Evolutionary conservation across 495 filamentous ascomycete genomes (phyloP).

Genomic region (Glonium stellatum): DNA sequence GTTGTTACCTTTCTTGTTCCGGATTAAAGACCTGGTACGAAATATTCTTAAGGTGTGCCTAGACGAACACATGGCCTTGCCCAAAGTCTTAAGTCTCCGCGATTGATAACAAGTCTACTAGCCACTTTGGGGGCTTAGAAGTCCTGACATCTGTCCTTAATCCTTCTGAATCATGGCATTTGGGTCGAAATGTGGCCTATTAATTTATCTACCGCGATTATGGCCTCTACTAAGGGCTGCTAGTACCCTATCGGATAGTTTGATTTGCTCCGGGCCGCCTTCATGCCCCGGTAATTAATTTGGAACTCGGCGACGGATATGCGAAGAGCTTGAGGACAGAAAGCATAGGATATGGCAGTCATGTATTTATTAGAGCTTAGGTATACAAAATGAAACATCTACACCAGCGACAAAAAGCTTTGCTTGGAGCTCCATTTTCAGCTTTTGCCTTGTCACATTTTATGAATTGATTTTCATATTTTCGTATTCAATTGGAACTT

Average conservation of each 20-base stretch:
- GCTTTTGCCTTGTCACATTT: neutral
- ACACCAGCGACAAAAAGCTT: neutral
- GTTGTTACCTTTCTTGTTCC: no score
- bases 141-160: no score
- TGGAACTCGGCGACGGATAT: neutral
- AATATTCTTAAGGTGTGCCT: no score
- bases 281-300: neutral
- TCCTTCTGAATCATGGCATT: no score
- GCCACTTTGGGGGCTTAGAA: no score
- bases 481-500: neutral
- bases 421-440: neutral
- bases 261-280: neutral
- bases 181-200: neutral
- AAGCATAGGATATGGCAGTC: neutral
- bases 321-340: neutral
- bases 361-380: neutral
- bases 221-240: neutral
- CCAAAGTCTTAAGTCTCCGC: no score
- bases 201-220: neutral
- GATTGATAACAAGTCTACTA: no score
- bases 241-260: neutral
- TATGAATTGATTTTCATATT: neutral
- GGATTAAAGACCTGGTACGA: no score
- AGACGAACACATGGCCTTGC: no score
- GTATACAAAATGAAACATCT: neutral